Conservation (phyloP, 331 rosid species). For the Pyrus hybrid region DNA sequence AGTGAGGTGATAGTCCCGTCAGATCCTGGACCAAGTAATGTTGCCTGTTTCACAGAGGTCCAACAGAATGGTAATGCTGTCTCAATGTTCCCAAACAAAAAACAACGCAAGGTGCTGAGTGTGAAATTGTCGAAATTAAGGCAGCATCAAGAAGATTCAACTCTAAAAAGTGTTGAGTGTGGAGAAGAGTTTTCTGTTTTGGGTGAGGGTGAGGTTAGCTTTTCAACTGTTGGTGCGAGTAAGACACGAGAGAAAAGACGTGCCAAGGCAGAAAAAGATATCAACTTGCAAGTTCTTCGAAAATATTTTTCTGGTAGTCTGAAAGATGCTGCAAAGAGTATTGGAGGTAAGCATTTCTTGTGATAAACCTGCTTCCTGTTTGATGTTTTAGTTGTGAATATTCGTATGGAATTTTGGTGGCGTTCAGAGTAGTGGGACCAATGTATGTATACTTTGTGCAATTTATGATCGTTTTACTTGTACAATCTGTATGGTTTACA, state of each 20-base stretch:
- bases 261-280: slow-evolving; percentile 71
- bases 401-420: background rate
- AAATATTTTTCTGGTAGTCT: slow-evolving; percentile 91
- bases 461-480: background rate
- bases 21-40: slow-evolving; percentile 18
- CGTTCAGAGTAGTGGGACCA: background rate
- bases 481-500: background rate
- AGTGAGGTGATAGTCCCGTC: slow-evolving; percentile 21
- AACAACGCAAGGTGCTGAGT: slow-evolving; percentile 17
- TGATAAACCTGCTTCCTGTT: background rate
- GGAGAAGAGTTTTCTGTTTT: slow-evolving; percentile 37
- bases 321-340: slow-evolving; percentile 95
- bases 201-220: slow-evolving; percentile 33
- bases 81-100: slow-evolving; percentile 27
- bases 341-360: slow-evolving; percentile 61
- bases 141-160: slow-evolving; percentile 20
- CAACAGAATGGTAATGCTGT: slow-evolving; percentile 23
- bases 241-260: slow-evolving; percentile 61
- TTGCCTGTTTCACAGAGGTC: slow-evolving; percentile 16
- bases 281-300: slow-evolving; percentile 74
- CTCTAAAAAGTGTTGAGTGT: slow-evolving; percentile 25
- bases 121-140: slow-evolving; percentile 29
- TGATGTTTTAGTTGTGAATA: background rate
- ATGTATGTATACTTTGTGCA: background rate
- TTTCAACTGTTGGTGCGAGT: slow-evolving; percentile 34